Evolutionary conservation across 2,329 filamentous ascomycete species (phyloP).

Genomic region (Dothiorella sarmentorum): DNA sequence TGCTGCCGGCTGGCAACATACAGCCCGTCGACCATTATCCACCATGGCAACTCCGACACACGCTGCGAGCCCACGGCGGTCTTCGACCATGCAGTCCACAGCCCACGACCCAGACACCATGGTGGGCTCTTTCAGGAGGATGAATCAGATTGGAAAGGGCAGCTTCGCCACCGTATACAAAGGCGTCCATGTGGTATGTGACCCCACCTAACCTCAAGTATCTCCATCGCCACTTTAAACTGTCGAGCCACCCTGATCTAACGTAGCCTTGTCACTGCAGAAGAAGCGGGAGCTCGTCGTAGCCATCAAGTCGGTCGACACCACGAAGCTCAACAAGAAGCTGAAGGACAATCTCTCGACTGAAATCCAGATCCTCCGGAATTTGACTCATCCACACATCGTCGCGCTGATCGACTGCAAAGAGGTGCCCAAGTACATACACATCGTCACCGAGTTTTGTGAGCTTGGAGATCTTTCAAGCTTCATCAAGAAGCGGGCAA

Average conservation of each 20-base stretch:
- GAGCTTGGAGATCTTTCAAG: slow-evolving; percentile 89
- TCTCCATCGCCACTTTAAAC: background rate
- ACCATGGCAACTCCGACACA: slow-evolving; percentile 16
- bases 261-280: slow-evolving; percentile 44
- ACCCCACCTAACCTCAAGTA: slow-evolving; percentile 8
- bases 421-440: slow-evolving; percentile 82
- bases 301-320: slow-evolving; percentile 94
- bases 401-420: slow-evolving; percentile 93
- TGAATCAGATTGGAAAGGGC: slow-evolving; percentile 90
- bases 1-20: slow-evolving; percentile 4
- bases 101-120: slow-evolving; percentile 25
- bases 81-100: slow-evolving; percentile 12
- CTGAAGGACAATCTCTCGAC: slow-evolving; percentile 92
- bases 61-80: slow-evolving; percentile 8
- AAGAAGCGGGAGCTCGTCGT: slow-evolving; percentile 79
- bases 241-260: slow-evolving; percentile 13
- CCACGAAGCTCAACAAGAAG: slow-evolving; percentile 88
- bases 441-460: slow-evolving; percentile 98
- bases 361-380: slow-evolving; percentile 94
- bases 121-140: slow-evolving; percentile 75
- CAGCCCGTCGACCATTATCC: slow-evolving; percentile 3
- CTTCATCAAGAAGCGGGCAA: slow-evolving; percentile 92
- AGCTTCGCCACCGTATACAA: slow-evolving; percentile 96
- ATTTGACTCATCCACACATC: slow-evolving; percentile 91
- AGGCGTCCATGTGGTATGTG: slow-evolving; percentile 75